A percentile compares a stretch with the other conserved stretches of the same genome.
Conservation (phyloP, 2,329 filamentous ascomycete genomes). For the Mycosphaerella arachidis region DNA sequence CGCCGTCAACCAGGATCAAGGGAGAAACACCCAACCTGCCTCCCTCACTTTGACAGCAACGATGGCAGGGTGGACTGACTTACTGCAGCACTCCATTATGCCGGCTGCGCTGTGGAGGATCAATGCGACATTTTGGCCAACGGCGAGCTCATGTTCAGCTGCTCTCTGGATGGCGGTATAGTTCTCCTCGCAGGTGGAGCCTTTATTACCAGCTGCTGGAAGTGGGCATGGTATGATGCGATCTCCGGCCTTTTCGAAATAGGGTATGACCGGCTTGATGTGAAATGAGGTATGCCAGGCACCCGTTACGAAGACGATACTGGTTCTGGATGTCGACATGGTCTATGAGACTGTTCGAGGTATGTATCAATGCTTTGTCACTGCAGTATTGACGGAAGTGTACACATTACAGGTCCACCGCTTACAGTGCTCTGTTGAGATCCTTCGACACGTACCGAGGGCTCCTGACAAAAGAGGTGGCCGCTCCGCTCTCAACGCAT, state of each 20-base stretch:
- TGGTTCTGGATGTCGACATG: neutral
- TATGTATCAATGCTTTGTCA: too few species aligned
- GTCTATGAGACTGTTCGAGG: neutral
- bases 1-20: too few species aligned
- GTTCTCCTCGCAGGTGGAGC: conserved; percentile 2
- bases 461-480: too few species aligned
- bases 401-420: too few species aligned
- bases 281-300: conserved; percentile 12
- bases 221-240: conserved; percentile 5
- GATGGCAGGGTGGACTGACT: too few species aligned
- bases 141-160: neutral
- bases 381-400: too few species aligned
- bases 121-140: neutral
- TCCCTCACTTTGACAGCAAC: too few species aligned
- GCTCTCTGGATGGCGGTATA: neutral
- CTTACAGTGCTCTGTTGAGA: too few species aligned
- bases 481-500: too few species aligned
- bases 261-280: conserved; percentile 5
- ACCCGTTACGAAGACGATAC: conserved; percentile 8
- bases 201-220: conserved; percentile 7
- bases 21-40: too few species aligned
- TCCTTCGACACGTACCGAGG: too few species aligned
- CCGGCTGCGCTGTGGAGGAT: conserved; percentile 10
- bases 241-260: conserved; percentile 5
- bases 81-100: neutral